Conservation (phyloP, 2,329 filamentous ascomycete species). For the Hypoxylon sp. region DNA sequence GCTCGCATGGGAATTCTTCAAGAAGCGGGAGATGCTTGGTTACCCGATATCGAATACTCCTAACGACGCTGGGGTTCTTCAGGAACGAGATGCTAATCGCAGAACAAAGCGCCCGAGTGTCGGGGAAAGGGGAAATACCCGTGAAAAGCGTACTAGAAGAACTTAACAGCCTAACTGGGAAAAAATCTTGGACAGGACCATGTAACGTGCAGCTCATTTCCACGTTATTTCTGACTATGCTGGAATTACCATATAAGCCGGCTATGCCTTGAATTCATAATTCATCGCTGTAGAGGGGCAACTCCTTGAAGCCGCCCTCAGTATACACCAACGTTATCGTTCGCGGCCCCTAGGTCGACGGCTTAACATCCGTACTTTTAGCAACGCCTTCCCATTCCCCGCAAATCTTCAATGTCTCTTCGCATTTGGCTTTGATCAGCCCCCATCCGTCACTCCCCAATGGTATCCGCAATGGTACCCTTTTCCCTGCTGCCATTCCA, state of each 20-base stretch:
- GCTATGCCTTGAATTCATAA: no score
- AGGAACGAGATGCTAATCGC: conserved; percentile 11
- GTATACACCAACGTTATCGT: no score
- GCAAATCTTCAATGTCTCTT: conserved; percentile 61
- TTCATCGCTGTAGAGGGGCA: no score
- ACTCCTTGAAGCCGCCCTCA: no score
- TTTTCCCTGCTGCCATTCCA: conserved; percentile 47
- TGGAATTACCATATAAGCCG: no score
- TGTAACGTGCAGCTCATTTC: neutral
- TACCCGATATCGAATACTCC: neutral
- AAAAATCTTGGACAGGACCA: no score
- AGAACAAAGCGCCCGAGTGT: conserved; percentile 3
- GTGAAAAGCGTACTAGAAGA: conserved; percentile 16
- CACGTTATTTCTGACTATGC: neutral
- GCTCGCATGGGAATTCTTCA: conserved; percentile 37
- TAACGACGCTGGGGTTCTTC: conserved; percentile 1
- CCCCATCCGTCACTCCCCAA: conserved; percentile 66
- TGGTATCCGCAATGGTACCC: conserved; percentile 60
- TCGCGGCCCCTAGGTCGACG: neutral
- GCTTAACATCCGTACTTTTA: conserved; percentile 58
- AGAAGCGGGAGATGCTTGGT: conserved; percentile 32
- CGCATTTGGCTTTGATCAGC: conserved; percentile 62
- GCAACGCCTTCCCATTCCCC: conserved; percentile 62
- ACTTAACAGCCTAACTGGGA: neutral
- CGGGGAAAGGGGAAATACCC: neutral